These are phyloP conservation scores for Bremia lactucae DNA, from an alignment of 352 stramenopile genomes.

Conservation along the genomic window DNA sequence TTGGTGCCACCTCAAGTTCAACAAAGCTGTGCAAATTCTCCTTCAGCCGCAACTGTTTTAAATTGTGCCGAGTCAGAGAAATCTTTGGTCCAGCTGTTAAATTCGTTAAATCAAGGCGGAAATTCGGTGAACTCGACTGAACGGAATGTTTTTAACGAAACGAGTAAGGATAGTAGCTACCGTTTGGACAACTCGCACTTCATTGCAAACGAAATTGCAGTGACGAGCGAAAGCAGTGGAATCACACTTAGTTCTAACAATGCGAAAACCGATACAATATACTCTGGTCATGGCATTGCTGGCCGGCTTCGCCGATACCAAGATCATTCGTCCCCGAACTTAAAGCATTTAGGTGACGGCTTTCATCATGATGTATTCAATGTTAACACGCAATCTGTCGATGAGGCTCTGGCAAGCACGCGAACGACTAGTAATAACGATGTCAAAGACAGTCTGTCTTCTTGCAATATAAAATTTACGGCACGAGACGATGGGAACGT, in stretches of 20 bases:
- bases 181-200: conserved; percentile 1
- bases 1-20: conserved; percentile 2
- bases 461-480: conserved; percentile 3
- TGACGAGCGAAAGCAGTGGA: conserved; percentile 1
- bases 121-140: conserved; percentile 10
- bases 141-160: conserved; percentile 9
- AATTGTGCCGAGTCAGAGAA: conserved; percentile 64
- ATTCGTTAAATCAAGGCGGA: conserved; percentile 40
- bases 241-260: conserved; percentile 3
- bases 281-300: conserved; percentile 4
- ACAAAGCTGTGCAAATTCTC: conserved; percentile 23
- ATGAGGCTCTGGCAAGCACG: conserved; percentile 4
- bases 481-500: conserved; percentile 1
- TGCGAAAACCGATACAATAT: conserved; percentile 2
- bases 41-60: conserved; percentile 41
- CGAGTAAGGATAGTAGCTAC: conserved; percentile 4
- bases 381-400: neutral
- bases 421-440: conserved; percentile 11
- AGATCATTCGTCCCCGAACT: conserved; percentile 13
- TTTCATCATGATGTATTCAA: conserved; percentile 3
- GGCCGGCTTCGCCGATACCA: conserved; percentile 4
- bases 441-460: neutral
- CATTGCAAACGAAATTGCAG: conserved; percentile 9
- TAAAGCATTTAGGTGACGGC: conserved; percentile 6
- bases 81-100: conserved; percentile 50